Conservation (phyloP, 441 rosid species). For the Euphorbia schlechtendalii region DNA sequence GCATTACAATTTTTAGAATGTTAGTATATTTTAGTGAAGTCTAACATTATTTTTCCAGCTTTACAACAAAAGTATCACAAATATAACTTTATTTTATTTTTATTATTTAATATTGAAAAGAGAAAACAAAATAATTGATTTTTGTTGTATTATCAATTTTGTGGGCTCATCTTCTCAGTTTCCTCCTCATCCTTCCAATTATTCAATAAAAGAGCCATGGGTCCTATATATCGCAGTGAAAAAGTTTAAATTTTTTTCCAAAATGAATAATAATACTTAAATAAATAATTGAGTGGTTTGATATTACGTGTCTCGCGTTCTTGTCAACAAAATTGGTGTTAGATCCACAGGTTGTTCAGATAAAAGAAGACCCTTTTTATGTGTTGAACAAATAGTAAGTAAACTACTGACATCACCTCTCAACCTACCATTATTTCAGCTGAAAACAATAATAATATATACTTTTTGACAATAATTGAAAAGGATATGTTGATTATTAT, state of each 20-base stretch:
- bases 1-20: no score
- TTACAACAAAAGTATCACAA: no score
- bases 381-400: not conserved
- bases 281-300: no score
- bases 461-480: no score
- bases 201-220: not conserved
- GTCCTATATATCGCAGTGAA: no score
- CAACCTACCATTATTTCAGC: not conserved
- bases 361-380: not conserved
- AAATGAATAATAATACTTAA: no score
- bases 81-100: not conserved
- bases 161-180: not conserved
- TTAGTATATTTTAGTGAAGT: no score
- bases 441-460: not conserved
- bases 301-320: no score
- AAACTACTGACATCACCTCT: not conserved
- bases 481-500: no score
- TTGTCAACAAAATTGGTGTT: not conserved
- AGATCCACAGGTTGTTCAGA: not conserved
- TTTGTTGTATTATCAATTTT: not conserved
- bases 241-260: no score
- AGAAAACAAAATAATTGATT: not conserved
- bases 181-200: not conserved
- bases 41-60: no score
- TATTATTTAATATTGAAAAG: not conserved